Base-by-base conservation (phyloP, 2,329 filamentous ascomycete genomes). In the Pseudocercospora musae region DNA sequence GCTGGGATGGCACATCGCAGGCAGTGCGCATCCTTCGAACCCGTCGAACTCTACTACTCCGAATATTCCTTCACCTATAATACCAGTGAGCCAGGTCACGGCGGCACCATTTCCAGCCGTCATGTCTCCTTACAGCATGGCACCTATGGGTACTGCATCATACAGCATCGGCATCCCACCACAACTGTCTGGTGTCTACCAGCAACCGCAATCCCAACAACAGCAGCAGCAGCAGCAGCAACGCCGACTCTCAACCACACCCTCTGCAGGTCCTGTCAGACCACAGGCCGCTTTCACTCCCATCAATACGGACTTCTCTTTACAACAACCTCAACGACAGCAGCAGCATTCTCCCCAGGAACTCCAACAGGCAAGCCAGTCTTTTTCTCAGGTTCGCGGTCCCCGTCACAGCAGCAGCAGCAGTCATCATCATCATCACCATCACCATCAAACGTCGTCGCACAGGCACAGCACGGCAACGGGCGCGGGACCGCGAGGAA, bases 41-140 rank as follows among this genome's bases (percentile, higher is more conserved):
- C 58, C 63, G 9, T 65, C 68, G 20, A 59, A 64, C 13, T 59
- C 66, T 5, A 63, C 64, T 9, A 68, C 65, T 7, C 68, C 67
- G 4, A 65, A 60, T 54, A 63, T 69, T 8, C 62, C 68, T n/a
- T 65, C 70, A 13, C 65, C 68, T 0, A 67, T 65, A 23, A 64
- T 66, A 15, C 71, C 71, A 7, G 67, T 73, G 44, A 72, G 69
- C 57, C 68, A 73, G 54, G 71, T 73, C 31, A 70, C 68, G n/a
- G 70, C 71, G 5, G 70, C 71, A 3, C 71, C 72, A 18, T 74
- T 73, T 57, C 72, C 72, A 9, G 63, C 59, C 21, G 69, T 72
- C 33, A 71, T 71, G 50, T 69, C 71, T 15, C 66, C 70, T 15
- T 62, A 66, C 10, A 63, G 57, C 61, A 57, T 68, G 25, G 50